Evolutionary conservation across 495 filamentous ascomycete genomes (phyloP).

Genomic region (Penicillium goetzii): DNA sequence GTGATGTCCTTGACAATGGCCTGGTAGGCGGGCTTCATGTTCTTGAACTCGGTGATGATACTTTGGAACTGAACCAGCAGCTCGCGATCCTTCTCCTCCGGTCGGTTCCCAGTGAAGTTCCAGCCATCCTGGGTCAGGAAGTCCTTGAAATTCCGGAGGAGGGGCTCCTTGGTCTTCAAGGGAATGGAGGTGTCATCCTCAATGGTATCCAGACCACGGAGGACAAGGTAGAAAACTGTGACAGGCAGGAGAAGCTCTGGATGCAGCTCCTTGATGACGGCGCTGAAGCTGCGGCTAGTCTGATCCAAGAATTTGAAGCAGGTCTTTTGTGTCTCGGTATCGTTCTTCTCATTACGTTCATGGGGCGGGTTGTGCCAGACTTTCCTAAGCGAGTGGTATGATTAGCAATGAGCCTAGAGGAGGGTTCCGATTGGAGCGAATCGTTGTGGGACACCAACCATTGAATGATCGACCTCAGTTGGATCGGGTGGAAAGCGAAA

Average conservation of each 20-base stretch:
- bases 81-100: slow-evolving; percentile 91
- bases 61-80: slow-evolving; percentile 89
- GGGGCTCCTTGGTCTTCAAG: slow-evolving; percentile 77
- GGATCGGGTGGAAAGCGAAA: slow-evolving; percentile 72
- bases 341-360: slow-evolving; percentile 74
- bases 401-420: slow-evolving; percentile 6
- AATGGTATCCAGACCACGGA: slow-evolving; percentile 92
- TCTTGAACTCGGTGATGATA: slow-evolving; percentile 84
- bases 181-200: slow-evolving; percentile 97
- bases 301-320: slow-evolving; percentile 86
- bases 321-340: slow-evolving; percentile 68
- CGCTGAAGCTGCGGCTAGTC: slow-evolving; percentile 90
- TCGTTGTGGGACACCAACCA: slow-evolving; percentile 61
- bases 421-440: background rate
- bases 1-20: slow-evolving; percentile 93
- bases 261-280: slow-evolving; percentile 94
- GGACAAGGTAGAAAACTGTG: slow-evolving; percentile 88
- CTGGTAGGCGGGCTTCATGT: slow-evolving; percentile 82
- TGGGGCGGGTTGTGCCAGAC: slow-evolving; percentile 94
- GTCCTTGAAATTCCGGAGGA: slow-evolving; percentile 80
- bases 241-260: slow-evolving; percentile 90
- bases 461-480: slow-evolving; percentile 88
- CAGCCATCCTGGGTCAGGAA: slow-evolving; percentile 82
- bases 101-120: slow-evolving; percentile 83
- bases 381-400: slow-evolving; percentile 63